Conservation (phyloP, 495 filamentous ascomycete species). For the Hyaloscypha finlandica region DNA sequence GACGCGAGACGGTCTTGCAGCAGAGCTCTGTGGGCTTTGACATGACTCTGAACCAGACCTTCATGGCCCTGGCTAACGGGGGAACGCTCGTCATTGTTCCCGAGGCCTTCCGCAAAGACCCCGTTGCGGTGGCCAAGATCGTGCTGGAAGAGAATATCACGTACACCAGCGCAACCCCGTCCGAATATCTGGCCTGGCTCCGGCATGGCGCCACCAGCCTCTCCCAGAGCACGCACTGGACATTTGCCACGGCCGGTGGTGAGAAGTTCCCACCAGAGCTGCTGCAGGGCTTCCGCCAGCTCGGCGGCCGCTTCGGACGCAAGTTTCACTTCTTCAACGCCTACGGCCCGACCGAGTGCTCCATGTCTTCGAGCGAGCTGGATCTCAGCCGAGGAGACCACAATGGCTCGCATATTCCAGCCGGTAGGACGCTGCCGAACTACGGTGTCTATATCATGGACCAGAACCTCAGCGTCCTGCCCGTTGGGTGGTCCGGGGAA, state of each 20-base stretch:
- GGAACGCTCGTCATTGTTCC: slow-evolving; percentile 17
- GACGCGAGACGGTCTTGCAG: slow-evolving; percentile 18
- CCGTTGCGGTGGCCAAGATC: slow-evolving; percentile 16
- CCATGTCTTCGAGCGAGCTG: slow-evolving; percentile 1
- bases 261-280: slow-evolving; percentile 6
- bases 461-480: slow-evolving; percentile 37
- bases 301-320: not conserved
- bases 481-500: slow-evolving; percentile 44
- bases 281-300: not conserved
- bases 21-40: slow-evolving; percentile 24
- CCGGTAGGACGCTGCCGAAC: slow-evolving; percentile 42
- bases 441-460: slow-evolving; percentile 47
- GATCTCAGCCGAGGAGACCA: not conserved
- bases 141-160: slow-evolving; percentile 28
- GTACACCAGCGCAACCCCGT: slow-evolving; percentile 27
- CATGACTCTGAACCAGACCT: slow-evolving; percentile 9
- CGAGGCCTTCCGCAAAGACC: slow-evolving; percentile 10
- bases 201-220: slow-evolving; percentile 15
- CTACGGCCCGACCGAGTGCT: slow-evolving; percentile 33
- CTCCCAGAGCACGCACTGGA: not conserved
- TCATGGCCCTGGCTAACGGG: slow-evolving; percentile 21
- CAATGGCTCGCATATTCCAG: slow-evolving; percentile 22
- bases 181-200: slow-evolving; percentile 31
- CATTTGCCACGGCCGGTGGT: slow-evolving; percentile 16
- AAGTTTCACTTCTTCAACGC: slow-evolving; percentile 20